phyloP scores from a whole-genome alignment of 2,329 filamentous ascomycete species.

The Venturia asperata region DNA sequence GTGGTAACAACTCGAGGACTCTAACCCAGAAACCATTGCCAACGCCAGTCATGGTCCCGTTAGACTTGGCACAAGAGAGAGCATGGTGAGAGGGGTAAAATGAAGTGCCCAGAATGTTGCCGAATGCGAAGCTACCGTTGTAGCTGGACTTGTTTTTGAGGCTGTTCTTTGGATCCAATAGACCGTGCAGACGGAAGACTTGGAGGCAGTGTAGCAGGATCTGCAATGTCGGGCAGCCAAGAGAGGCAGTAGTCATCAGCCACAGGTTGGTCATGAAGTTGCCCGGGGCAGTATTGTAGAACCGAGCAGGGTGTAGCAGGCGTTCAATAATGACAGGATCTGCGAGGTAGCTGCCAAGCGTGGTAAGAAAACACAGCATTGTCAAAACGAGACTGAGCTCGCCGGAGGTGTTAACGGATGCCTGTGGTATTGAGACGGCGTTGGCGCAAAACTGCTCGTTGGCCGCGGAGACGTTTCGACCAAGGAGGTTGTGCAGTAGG shows the following conservation, averaged over 20 bases:
- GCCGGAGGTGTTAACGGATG: no score
- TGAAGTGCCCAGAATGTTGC: not conserved
- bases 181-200: slow-evolving; percentile 4
- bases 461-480: not conserved
- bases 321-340: slow-evolving; percentile 6
- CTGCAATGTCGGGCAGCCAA: slow-evolving; percentile 3
- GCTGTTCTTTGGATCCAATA: not conserved
- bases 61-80: not conserved
- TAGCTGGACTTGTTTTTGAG: not conserved
- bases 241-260: not conserved
- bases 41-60: not conserved
- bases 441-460: not conserved
- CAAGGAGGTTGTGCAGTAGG: not conserved
- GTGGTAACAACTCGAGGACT: not conserved
- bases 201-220: not conserved
- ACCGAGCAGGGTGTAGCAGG: not conserved
- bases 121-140: not conserved
- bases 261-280: not conserved
- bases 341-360: not conserved
- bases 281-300: not conserved
- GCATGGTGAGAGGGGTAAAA: not conserved
- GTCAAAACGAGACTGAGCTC: not conserved
- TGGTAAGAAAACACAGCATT: not conserved
- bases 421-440: not conserved
- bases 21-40: slow-evolving; percentile 3